Percentiles rank a stretch among this genome's conserved stretches.
phyloP scores from a whole-genome alignment of 495 filamentous ascomycete species.

The Penicillium odoratum region DNA sequence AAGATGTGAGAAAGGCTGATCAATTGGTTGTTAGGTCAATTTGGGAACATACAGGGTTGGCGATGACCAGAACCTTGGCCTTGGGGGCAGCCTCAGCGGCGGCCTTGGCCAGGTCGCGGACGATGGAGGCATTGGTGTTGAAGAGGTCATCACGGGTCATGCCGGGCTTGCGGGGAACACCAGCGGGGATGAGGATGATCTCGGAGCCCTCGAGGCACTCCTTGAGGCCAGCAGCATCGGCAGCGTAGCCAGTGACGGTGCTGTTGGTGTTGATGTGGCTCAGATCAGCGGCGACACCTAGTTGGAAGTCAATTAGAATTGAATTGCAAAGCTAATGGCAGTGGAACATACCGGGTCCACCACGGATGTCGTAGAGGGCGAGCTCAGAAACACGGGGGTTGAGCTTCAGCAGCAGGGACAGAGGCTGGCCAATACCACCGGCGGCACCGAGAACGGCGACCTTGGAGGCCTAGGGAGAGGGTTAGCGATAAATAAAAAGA shows the following conservation, averaged over 20 bases:
- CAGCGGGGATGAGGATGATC: constrained; percentile 95
- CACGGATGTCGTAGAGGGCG: constrained; percentile 95
- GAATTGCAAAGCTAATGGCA: background rate
- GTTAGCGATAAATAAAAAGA: constrained; percentile 32
- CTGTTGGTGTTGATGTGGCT: constrained; percentile 99
- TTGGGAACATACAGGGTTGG: constrained; percentile 71
- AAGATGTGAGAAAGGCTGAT: constrained; percentile 8
- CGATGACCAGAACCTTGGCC: constrained; percentile 95
- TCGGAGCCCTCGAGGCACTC: constrained; percentile 80
- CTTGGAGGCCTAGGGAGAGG: constrained; percentile 75
- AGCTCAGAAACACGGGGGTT: constrained; percentile 92
- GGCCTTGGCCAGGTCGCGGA: constrained; percentile 97
- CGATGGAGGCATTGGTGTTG: constrained; percentile 99
- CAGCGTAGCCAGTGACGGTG: constrained; percentile 84
- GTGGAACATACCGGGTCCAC: constrained; percentile 76
- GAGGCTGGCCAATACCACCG: constrained; percentile 96
- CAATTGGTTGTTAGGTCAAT: background rate
- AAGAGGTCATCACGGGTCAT: constrained; percentile 99
- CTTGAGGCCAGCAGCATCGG: constrained; percentile 71
- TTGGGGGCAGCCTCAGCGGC: constrained; percentile 84
- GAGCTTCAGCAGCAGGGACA: constrained; percentile 96
- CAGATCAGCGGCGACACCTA: constrained; percentile 96
- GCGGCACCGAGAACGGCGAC: constrained; percentile 93
- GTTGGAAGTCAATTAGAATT: background rate
- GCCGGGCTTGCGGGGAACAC: constrained; percentile 98